Base-by-base conservation (phyloP, 306 rosid species). In the Morella rubra region DNA sequence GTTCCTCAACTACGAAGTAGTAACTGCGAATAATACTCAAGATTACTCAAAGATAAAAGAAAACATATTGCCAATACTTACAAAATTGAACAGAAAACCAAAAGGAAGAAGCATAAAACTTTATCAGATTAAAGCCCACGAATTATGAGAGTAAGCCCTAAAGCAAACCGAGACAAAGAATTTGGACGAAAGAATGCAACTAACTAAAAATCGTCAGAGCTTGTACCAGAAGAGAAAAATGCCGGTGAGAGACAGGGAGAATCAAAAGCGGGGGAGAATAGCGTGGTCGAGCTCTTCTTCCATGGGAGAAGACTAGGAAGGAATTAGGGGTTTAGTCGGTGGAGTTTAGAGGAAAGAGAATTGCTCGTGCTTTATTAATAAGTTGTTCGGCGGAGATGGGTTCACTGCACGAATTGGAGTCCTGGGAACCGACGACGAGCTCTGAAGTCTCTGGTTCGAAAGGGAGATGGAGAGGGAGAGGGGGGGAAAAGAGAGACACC, bases 281-380 rank as follows among this genome's bases (percentile, higher is more conserved):
- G 71, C 71, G 13, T 15, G 71, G 46, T 12, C 10, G 66, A 40
- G 64, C 32, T 66, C 50, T 68, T 49, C 64, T 20, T 74, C 79
- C 83, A 80, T 80, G 79, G 6, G 58, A 6, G 58, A 52, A 60
- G n/a, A 47, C 44, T 19, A 12, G 53, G 58, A 53, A 14, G 55
- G 68, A 64, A 24, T 18, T 66, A 16, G 71, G 24, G 50, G 44
- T 24, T 60, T 60, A 3, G 15, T 24, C 7, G 44, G 42, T 24
- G 42, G 71, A 50, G 71, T 66, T 42, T 18, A 41, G 71, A 41
- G 32, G 24, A 42, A 64, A 66, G 15, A 18, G 5, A 42, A n/a
- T n/a, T 16, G 46, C 7, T 66, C 42, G 1, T 22, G 4, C 4
- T 4, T 58, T 58, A 0, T 12, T 22, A 5, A 12, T 10, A 5